These are phyloP conservation scores for Suhomyces bolitotheri DNA, from an alignment of 1,139 yeast species.

Conservation along the genomic window DNA sequence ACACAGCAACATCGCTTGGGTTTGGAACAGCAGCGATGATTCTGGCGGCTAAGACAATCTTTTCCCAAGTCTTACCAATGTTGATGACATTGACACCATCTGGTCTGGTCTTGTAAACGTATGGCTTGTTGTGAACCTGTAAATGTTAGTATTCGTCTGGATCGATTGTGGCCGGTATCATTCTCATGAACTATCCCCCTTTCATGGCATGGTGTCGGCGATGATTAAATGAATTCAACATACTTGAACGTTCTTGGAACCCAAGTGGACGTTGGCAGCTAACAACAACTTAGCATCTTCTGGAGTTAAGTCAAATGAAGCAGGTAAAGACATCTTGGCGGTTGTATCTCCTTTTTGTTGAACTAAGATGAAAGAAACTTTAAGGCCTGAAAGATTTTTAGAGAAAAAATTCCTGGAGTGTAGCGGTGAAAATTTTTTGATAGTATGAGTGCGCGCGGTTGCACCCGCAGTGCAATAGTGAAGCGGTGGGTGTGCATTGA, in stretches of 20 bases:
- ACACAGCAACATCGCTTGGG: conserved; percentile 97
- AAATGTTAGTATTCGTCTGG: conserved; percentile 36
- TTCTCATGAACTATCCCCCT: no score
- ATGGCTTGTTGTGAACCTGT: conserved; percentile 97
- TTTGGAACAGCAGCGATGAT: conserved; percentile 99
- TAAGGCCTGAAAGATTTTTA: conserved; percentile 14
- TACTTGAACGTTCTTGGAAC: conserved; percentile 99
- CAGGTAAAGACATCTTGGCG: conserved; percentile 74
- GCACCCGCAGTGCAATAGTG: conserved; percentile 11
- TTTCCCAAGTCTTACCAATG: conserved; percentile 99
- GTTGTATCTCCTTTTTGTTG: conserved; percentile 15
- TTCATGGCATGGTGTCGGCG: neutral
- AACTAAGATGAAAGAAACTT: conserved; percentile 13
- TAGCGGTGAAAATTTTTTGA: conserved; percentile 14
- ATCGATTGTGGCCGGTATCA: no score
- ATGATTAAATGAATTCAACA: conserved; percentile 31
- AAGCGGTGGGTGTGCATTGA: conserved; percentile 2
- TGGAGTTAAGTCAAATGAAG: conserved; percentile 90
- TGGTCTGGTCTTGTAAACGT: conserved; percentile 99
- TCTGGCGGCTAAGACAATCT: conserved; percentile 99
- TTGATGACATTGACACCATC: conserved; percentile 99
- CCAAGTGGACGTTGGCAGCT: conserved; percentile 99
- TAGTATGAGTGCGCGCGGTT: conserved; percentile 8
- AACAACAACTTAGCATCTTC: conserved; percentile 99
- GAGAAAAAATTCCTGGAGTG: conserved; percentile 13